Evolutionary conservation across 108 stramenopile genomes (phyloP), one percentile per base, ranked within the genome.

Genomic region (Cyclostephanos tholiformis): DNA sequence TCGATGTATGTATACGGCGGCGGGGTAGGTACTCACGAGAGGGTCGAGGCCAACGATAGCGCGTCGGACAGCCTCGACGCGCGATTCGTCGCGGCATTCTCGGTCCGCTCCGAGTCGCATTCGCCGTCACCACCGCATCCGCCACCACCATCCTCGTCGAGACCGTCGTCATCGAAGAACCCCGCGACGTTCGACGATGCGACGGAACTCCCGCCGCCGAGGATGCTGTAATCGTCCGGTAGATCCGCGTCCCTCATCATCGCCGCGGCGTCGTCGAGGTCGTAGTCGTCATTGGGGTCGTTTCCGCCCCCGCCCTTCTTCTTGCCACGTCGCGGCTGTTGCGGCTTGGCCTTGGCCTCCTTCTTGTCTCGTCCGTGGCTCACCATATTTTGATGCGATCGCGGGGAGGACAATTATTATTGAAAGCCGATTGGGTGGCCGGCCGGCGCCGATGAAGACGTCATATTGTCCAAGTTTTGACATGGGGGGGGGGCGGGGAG

Each of bases 341-440:
- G 36, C 19, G 46, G 41, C 29, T 57, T 65, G 53, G 49, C 50
- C 25, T 57, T 49, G 49, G 55, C 44, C 12, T 60, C 74, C 48
- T 75, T 66, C 65, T 75, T 75, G 41, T 75, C 64, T 7, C 74
- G 53, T 14, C 74, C 65, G 58, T 75, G 74, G 65, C 59, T 75
- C 43, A 65, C 74, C 74, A 75, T 75, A n/a, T n/a, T n/a, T n/a
- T n/a, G n/a, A n/a, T n/a, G n/a, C n/a, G n/a, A n/a, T n/a, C n/a
- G n/a, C n/a, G n/a, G n/a, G n/a, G n/a, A n/a, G n/a, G n/a, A n/a
- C n/a, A n/a, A n/a, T n/a, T n/a, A n/a, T n/a, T n/a, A n/a, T n/a
- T n/a, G n/a, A n/a, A n/a, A n/a, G n/a, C n/a, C n/a, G n/a, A n/a
- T n/a, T n/a, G n/a, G n/a, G n/a, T n/a, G n/a, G n/a, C n/a, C n/a